These are phyloP conservation scores for Myrica gale DNA, from an alignment of 306 rosid genomes.

Conservation along the genomic window DNA sequence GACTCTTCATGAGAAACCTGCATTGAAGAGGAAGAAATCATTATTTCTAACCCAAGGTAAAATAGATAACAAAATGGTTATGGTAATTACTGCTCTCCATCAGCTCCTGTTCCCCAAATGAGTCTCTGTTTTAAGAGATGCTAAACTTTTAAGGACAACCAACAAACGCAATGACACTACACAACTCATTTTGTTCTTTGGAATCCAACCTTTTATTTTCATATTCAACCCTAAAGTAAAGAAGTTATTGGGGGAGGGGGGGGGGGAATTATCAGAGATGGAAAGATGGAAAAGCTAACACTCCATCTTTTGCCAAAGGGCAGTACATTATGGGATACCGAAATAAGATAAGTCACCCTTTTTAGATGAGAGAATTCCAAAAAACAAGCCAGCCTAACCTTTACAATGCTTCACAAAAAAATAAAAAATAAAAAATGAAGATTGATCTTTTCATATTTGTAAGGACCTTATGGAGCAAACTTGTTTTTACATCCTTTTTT, in stretches of 20 bases:
- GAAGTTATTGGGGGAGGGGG: background rate
- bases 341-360: background rate
- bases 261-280: background rate
- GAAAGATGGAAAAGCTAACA: background rate
- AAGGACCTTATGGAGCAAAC: background rate
- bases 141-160: background rate
- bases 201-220: background rate
- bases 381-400: background rate
- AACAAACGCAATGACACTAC: background rate
- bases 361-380: background rate
- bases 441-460: background rate
- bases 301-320: background rate
- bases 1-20: too few species aligned
- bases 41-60: too few species aligned
- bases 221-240: background rate
- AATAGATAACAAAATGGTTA: background rate
- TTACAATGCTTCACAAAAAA: background rate
- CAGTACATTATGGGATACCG: background rate
- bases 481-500: background rate
- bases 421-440: too few species aligned
- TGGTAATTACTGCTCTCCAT: background rate
- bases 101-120: background rate
- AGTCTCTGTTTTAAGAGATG: background rate
- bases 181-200: background rate
- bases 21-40: too few species aligned